Base-by-base conservation (phyloP, 2,329 filamentous ascomycete species). In the Fusarium fujikuroi region DNA sequence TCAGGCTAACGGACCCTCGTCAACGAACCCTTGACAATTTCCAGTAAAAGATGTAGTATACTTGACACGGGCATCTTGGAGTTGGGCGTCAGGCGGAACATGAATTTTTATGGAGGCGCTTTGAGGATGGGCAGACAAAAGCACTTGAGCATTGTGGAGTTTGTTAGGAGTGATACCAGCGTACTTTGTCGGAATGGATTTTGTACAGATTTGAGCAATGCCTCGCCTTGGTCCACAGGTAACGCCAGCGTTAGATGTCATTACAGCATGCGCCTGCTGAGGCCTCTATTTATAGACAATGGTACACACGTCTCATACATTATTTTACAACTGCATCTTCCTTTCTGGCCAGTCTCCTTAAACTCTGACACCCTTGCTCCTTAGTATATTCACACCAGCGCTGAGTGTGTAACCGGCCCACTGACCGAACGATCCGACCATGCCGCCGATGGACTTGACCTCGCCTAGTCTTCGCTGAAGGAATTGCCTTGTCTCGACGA, bases 351-450 rank as follows among this genome's bases (percentile, higher is more conserved):
- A 46, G 8, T 4, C 36, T 40, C 19, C 39, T 86, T 82, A 97
- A 81, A 98, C 90, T 79, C 92, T 91, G 73, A 95, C 85, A 2
- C 95, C 95, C 84, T 95, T 97, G 82, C 94, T 98, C 83, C 95
- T 89, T 74, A 97, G 84, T 58, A 97, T 87, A 79, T 97, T 97
- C 63, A 98, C 83, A 21, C 91, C 88, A 10, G 93, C 93, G 61
- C 89, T 89, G 7, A 91, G 91, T 53, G 94, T 94, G 81, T 97
- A 98, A 10, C 92, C 91, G n/a, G 92, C 82, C 92, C 94, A 98
- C 79, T 95, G 88, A 49, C 90, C 88, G 25, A 95, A 81, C 21
- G 90, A 89, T 18, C 89, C 87, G 28, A 93, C 78, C 16, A 90
- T 87, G 28, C 87, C 86, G 7, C 92, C 91, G 7, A 95, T 74